These are phyloP conservation scores for Dalbergia cultrata DNA, from an alignment of 306 rosid species.

Conservation along the genomic window DNA sequence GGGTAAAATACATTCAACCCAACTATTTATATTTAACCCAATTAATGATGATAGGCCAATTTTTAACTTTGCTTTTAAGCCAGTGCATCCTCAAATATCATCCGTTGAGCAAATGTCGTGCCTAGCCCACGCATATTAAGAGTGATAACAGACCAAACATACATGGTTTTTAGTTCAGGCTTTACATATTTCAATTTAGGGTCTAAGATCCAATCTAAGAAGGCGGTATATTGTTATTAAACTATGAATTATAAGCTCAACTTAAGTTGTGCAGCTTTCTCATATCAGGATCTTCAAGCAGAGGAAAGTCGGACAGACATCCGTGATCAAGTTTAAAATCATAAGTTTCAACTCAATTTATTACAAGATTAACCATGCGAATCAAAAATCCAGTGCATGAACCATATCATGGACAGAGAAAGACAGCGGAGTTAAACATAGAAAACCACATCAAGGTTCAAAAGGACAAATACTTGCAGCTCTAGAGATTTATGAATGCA, in stretches of 20 bases:
- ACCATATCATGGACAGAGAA: conserved; percentile 30
- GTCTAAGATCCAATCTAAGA: background rate
- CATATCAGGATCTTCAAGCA: background rate
- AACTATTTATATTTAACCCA: too few relatives aligned
- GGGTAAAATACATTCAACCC: too few relatives aligned
- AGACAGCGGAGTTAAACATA: conserved; percentile 33
- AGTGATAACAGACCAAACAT: background rate
- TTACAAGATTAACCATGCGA: conserved; percentile 47
- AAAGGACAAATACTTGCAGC: conserved; percentile 30
- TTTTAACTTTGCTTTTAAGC: background rate
- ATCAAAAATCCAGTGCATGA: conserved; percentile 35
- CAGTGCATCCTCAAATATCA: conserved; percentile 7
- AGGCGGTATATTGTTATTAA: background rate
- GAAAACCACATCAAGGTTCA: conserved; percentile 32
- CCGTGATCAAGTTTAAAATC: conserved; percentile 16
- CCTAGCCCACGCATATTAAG: background rate
- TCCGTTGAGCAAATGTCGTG: background rate
- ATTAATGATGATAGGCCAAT: background rate
- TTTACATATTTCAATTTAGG: conserved; percentile 10
- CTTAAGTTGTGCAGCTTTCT: background rate
- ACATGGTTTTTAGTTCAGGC: background rate
- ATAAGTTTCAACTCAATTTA: conserved; percentile 39
- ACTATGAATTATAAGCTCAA: background rate
- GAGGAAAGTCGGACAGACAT: conserved; percentile 12
- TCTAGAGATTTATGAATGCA: conserved; percentile 11